phyloP scores from a whole-genome alignment of 2,329 filamentous ascomycete genomes.

The Calonectria honghensis region DNA sequence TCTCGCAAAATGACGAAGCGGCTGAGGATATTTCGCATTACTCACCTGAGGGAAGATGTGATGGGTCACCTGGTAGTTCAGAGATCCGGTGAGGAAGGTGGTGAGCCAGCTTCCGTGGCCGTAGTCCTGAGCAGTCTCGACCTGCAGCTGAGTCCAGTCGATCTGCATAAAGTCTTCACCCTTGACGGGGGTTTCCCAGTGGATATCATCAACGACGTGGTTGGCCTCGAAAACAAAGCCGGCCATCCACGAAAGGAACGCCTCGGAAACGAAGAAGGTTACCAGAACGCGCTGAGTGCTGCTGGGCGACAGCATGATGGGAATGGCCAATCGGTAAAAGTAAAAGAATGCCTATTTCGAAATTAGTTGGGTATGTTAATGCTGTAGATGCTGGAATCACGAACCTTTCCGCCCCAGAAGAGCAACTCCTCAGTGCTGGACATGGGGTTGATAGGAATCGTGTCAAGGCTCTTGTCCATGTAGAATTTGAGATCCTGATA shows the following conservation, averaged over 20 bases:
- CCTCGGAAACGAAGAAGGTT: constrained; percentile 15
- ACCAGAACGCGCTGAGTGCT: not conserved
- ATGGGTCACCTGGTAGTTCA: constrained; percentile 20
- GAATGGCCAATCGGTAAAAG: not conserved
- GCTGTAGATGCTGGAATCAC: not conserved
- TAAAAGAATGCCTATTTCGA: constrained; percentile 1
- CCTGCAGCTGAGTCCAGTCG: constrained; percentile 19
- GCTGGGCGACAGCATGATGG: constrained; percentile 6
- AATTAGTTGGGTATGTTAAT: not conserved
- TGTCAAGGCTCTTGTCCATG: constrained; percentile 5
- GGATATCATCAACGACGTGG: constrained; percentile 14
- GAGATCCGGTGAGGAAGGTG: constrained; percentile 4
- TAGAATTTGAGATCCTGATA: constrained; percentile 1
- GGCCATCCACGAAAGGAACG: constrained; percentile 8
- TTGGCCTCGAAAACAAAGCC: constrained; percentile 25
- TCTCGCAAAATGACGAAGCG: too few relatives aligned
- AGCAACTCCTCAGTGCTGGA: not conserved
- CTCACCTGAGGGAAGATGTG: constrained; percentile 21
- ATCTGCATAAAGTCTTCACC: constrained; percentile 19
- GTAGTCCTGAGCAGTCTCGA: constrained; percentile 18
- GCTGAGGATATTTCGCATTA: not conserved
- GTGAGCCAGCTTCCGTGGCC: constrained; percentile 16
- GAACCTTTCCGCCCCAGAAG: constrained; percentile 16
- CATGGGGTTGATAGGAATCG: constrained; percentile 19
- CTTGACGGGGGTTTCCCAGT: constrained; percentile 2